These are phyloP conservation scores for Trifolium fragiferum DNA, from an alignment of 306 rosid genomes.

Conservation along the genomic window DNA sequence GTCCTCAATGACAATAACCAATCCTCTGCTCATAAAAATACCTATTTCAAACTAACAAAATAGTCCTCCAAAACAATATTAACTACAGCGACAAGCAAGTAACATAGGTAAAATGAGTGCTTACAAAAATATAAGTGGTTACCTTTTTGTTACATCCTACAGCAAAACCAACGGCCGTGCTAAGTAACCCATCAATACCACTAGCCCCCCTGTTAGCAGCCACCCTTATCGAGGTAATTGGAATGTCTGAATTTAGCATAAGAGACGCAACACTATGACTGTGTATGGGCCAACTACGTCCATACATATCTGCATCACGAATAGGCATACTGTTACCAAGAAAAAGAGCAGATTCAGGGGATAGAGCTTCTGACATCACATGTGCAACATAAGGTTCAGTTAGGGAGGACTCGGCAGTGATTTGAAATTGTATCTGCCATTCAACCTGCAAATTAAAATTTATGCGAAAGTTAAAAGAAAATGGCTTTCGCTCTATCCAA, in stretches of 20 bases:
- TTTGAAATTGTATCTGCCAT: slow-evolving; percentile 86
- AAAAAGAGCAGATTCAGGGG: slow-evolving; percentile 77
- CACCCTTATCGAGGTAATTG: slow-evolving; percentile 69
- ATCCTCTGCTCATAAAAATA: slow-evolving; percentile 8
- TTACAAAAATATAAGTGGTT: slow-evolving; percentile 33
- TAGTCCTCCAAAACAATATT: slow-evolving; percentile 30
- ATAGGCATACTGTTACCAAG: slow-evolving; percentile 97
- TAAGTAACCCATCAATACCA: slow-evolving; percentile 95
- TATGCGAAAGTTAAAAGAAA: slow-evolving; percentile 36
- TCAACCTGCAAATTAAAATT: slow-evolving; percentile 62
- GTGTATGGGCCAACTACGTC: slow-evolving; percentile 62
- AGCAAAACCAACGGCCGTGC: slow-evolving; percentile 95
- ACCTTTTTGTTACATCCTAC: slow-evolving; percentile 87
- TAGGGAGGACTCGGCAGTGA: slow-evolving; percentile 61
- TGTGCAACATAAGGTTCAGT: slow-evolving; percentile 90
- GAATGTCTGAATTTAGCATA: slow-evolving; percentile 58
- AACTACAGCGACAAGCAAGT: slow-evolving; percentile 29
- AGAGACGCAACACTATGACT: slow-evolving; percentile 45
- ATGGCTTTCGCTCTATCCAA: slow-evolving; percentile 28
- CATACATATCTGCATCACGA: slow-evolving; percentile 93
- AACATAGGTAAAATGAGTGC: slow-evolving; percentile 27
- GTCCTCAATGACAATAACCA: slow-evolving; percentile 4
- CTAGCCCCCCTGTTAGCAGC: slow-evolving; percentile 95
- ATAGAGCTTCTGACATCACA: slow-evolving; percentile 69
- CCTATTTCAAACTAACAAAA: slow-evolving; percentile 10